Evolutionary conservation across 179 eudicot genomes (phyloP).

Genomic region (Beta corolliflora): DNA sequence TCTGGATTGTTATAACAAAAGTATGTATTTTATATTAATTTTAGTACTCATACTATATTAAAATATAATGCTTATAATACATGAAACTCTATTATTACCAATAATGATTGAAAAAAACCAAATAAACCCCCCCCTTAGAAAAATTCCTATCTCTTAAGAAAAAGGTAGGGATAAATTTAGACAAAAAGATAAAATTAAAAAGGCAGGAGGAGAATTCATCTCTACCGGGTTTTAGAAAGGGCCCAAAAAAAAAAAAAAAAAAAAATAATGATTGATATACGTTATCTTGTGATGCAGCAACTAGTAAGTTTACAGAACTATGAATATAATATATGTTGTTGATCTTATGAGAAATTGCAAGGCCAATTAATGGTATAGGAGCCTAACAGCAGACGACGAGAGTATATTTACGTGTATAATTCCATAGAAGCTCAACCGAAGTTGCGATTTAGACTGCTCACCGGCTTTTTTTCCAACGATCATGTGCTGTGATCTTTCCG

Average conservation of each 20-base stretch:
- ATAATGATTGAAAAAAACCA: no score
- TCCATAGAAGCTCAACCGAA: conserved; percentile 11
- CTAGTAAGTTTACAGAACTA: not conserved
- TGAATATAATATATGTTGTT: not conserved
- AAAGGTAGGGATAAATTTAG: no score
- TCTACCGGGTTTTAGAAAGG: no score
- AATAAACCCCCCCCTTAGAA: no score
- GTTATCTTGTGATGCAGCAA: not conserved
- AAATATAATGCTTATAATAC: not conserved
- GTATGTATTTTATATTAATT: not conserved
- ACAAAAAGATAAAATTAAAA: no score
- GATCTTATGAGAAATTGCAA: not conserved
- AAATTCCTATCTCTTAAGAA: no score
- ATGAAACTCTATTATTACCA: not conserved
- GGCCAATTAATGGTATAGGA: not conserved
- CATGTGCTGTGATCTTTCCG: conserved; percentile 14
- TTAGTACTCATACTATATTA: not conserved
- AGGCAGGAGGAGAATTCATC: no score
- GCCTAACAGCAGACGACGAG: no score
- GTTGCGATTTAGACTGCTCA: conserved; percentile 13
- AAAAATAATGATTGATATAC: not conserved
- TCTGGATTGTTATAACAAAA: no score
- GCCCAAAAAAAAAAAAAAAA: no score
- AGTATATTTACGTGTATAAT: not conserved
- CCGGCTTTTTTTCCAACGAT: not conserved